Evolutionary conservation across 257 asterid species (phyloP), one percentile per base, ranked within the genome.

Genomic region (Schizonepeta tenuifolia): DNA sequence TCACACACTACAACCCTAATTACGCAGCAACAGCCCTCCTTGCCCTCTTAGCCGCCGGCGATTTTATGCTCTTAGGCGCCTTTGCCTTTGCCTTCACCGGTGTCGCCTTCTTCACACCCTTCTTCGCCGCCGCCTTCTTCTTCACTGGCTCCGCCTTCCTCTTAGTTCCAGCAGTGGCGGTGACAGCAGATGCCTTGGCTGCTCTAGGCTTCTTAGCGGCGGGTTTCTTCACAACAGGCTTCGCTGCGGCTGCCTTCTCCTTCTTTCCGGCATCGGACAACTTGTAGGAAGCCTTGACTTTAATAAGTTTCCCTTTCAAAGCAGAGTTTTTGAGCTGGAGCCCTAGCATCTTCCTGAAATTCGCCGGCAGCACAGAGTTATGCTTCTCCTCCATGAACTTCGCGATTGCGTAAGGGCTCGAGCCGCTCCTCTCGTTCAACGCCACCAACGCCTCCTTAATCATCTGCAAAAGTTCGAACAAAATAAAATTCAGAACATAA

Each of bases 251-350:
- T 0, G 78, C 38, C 53, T 54, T 65, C 2, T 55, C 80, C 72
- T 83, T 72, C 79, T 79, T 82, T 0, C 73, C 84, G 2, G 86
- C 53, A 5, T 79, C 91, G 6, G 87, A 81, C 13, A 89, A 28
- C 84, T 87, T 87, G 84, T 84, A 89, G 0, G 96, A 89, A 15
- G 96, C 96, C 74, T 89, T 89, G 76, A 89, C 58, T 79, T 89
- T 89, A 71, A 73, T 68, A 1, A 89, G 87, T 69, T 89, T 89
- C 12, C 90, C 94, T 70, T 75, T 89, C 0, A 86, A 31, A 1
- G 90, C 88, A 11, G 87, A 83, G 75, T 90, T 90, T 75, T 87
- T 90, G 78, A 87, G 73, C 49, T 90, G 95, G 24, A 86, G 88
- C 8, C 85, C 90, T 0, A 90, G 61, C 17, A 81, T 86, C 51